Evolutionary conservation across 176 grass and related monocot species (phyloP), one percentile per base, ranked within the genome.

Genomic region (Zizania latifolia): DNA sequence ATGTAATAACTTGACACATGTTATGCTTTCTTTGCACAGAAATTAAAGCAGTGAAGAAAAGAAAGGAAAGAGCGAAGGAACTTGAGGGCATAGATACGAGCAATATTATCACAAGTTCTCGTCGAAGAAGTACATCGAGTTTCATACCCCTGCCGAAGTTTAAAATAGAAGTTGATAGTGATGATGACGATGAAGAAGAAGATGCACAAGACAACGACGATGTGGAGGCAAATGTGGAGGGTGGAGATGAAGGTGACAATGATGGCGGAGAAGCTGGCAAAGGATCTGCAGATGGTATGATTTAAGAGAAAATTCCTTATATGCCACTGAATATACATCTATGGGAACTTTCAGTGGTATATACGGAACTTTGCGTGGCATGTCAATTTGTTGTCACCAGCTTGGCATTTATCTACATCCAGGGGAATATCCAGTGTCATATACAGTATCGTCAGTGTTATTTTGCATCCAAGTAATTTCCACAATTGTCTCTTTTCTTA

Each of bases 21-120:
- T 69, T 83, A 68, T 74, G 40, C 70, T 81, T 63, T 37, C 14
- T 62, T 70, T 58, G 12, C 6, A 79, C 84, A 99, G 95, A 92
- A 76, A 92, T 99, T 86, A 99, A 94, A 84, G 79, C 85, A 43
- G 84, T 94, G 21, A 94, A 88, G 59, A 99, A 83, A 80, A 92
- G 79, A 79, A 99, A 94, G 73, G 91, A 99, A 83, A 99, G 86
- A 84, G 91, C 89, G 38, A 99, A 92, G 75, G 95, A 99, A 68
- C 86, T 99, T 55, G 95, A 94, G 78, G 95, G 95, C 37, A 99
- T 99, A 76, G 95, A 99, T 34, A 92, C 60, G 86, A 92, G 89
- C 85, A 94, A 99, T 82, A 94, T 99, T 62, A 88, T 99, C 16
- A 81, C 89, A 23, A 99, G 91, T 79, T 94, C 95, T 63, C 89